A percentile compares a stretch with the other conserved stretches of the same genome.
phyloP scores from a whole-genome alignment of 768 basidiomycete species.

The Boletus sensibilis region DNA sequence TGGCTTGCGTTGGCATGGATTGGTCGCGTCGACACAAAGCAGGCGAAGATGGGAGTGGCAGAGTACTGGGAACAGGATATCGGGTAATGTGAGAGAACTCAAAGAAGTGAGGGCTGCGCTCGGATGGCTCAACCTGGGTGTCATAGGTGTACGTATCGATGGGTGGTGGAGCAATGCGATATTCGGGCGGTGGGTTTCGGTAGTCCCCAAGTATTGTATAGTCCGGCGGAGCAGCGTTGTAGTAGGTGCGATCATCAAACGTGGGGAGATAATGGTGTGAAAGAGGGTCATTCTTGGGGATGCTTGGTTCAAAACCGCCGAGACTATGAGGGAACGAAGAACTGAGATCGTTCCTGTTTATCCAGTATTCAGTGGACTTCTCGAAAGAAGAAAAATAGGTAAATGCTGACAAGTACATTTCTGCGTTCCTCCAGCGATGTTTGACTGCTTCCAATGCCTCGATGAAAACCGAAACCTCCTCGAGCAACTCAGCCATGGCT shows the following conservation, averaged over 20 bases:
- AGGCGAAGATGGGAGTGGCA: constrained; percentile 11
- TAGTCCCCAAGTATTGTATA: constrained; percentile 16
- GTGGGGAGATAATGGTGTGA: constrained; percentile 3
- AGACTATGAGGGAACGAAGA: constrained; percentile 30
- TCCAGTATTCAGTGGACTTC: constrained; percentile 35
- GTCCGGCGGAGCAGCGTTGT: constrained; percentile 10
- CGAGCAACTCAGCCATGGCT: constrained; percentile 33
- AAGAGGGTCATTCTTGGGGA: constrained; percentile 9
- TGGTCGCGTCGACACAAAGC: constrained; percentile 4
- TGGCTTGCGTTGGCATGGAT: constrained; percentile 1
- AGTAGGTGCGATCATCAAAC: constrained; percentile 10
- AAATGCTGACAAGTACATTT: constrained; percentile 37
- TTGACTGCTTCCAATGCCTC: constrained; percentile 27
- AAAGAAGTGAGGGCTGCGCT: constrained; percentile 22
- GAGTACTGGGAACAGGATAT: constrained; percentile 26
- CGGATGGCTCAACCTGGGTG: constrained; percentile 12
- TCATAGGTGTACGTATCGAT: constrained; percentile 12
- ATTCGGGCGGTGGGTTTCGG: constrained; percentile 14
- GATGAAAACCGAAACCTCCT: constrained; percentile 29
- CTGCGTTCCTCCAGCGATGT: constrained; percentile 34
- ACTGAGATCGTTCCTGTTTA: constrained; percentile 26
- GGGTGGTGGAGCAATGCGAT: constrained; percentile 8
- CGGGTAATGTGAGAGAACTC: constrained; percentile 29
- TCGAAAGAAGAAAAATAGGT: constrained; percentile 8
- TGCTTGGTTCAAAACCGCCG: constrained; percentile 21